Conservation (phyloP, 129 eudicot species). For the Flaveria bidentis region DNA sequence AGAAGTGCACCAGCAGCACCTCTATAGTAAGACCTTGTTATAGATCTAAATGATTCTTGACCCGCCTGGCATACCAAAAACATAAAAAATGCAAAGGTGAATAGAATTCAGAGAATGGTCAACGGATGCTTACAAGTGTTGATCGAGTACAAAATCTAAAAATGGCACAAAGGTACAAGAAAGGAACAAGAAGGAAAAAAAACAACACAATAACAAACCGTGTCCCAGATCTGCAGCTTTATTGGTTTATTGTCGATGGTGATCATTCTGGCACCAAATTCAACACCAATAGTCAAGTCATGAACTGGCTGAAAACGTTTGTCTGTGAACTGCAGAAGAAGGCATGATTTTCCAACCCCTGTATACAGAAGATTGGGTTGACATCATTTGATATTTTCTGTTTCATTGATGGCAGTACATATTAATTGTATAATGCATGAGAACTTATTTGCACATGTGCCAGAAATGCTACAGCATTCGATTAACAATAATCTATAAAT, state of each 20-base stretch:
- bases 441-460: conserved; percentile 3
- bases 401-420: not conserved
- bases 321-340: conserved; percentile 95
- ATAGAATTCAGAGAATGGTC: not conserved
- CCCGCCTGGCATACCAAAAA: conserved; percentile 56
- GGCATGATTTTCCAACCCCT: conserved; percentile 71
- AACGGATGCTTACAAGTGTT: not conserved
- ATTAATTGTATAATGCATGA: not conserved
- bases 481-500: conserved; percentile 6
- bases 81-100: not conserved
- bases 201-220: conserved; percentile 37
- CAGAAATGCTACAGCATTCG: conserved; percentile 10
- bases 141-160: not conserved
- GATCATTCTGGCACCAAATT: conserved; percentile 83
- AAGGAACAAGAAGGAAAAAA: not conserved
- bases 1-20: conserved; percentile 89
- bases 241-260: conserved; percentile 69
- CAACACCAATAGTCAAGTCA: conserved; percentile 78
- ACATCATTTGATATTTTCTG: conserved; percentile 1
- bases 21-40: conserved; percentile 81
- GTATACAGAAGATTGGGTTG: conserved; percentile 10
- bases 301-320: conserved; percentile 84
- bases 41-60: conserved; percentile 77
- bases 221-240: conserved; percentile 66
- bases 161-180: not conserved